Base-by-base conservation (phyloP, 1,284 basidiomycete species). In the Melanopsichium pennsylvanicum region DNA sequence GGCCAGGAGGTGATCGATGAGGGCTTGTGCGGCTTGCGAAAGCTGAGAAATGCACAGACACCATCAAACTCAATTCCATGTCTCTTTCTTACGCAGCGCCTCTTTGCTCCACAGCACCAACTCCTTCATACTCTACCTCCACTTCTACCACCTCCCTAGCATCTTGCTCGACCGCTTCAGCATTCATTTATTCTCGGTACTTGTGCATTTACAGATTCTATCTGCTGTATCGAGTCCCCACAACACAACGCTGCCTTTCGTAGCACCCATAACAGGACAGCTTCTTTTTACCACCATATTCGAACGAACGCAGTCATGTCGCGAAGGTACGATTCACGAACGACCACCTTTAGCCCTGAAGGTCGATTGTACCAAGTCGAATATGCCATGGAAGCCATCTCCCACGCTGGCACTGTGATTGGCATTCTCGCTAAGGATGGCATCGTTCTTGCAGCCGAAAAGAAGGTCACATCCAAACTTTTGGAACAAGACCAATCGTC, bases 351-450 rank as follows among this genome's bases (percentile, higher is more conserved):
- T 55, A 59, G 69, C 22, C 76, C 80, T 89, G 80, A 81, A 43
- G 78, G 80, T 25, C 67, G 78, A 12, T 63, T 81, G 15, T 81
- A 74, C 60, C 78, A 81, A 93, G 93, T 97, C 84, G 93, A 97
- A 84, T 97, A 97, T 87, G 93, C 93, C 44, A 97, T 97, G 93
- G 93, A 97, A 81, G 93, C 93, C 62, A 97, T 97, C 85, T 94
- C 92, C 23, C 92, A 95, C 78, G 94, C 93, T 23, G 94, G 94
- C 64, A 94, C 93, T 13, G 93, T 96, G 37, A 87, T 97, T 25
- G 93, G 93, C 34, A 90, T 97, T 49, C 86, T 96, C n/a, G 92
- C 93, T 18, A 92, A 91, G 72, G 82, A 66, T 40, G 95, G 96
- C 1, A 91, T 98, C 32, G 93, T 97, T 2, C 86, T 98, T n/a